A percentile compares a stretch with the other conserved stretches of the same genome.
Conservation (phyloP, 2,329 filamentous ascomycete genomes). For the Allantophomopsis lycopodina region DNA sequence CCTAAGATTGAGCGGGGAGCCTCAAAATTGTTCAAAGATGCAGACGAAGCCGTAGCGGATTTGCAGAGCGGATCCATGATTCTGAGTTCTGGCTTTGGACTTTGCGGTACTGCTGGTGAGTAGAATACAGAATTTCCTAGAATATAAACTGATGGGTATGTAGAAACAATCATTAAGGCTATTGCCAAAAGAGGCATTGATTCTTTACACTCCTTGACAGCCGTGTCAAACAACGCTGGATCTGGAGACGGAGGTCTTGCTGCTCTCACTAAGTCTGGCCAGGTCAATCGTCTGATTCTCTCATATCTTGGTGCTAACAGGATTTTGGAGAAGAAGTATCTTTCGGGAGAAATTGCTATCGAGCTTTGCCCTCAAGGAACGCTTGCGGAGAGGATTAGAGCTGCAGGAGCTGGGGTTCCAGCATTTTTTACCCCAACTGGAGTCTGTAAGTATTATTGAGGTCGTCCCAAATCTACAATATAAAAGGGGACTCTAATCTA, state of each 20-base stretch:
- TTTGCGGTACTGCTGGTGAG: slow-evolving; percentile 60
- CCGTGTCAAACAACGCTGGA: slow-evolving; percentile 72
- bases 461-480: no score
- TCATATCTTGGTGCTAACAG: slow-evolving; percentile 72
- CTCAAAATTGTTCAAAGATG: slow-evolving; percentile 37
- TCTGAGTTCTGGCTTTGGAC: slow-evolving; percentile 69
- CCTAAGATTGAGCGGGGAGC: slow-evolving; percentile 13
- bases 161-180: slow-evolving; percentile 59
- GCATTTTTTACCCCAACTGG: slow-evolving; percentile 73
- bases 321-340: slow-evolving; percentile 58
- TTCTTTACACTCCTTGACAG: slow-evolving; percentile 44
- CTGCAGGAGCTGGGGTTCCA: slow-evolving; percentile 63
- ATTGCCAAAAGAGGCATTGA: slow-evolving; percentile 46
- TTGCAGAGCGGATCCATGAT: slow-evolving; percentile 57
- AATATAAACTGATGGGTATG: neutral
- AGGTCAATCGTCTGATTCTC: slow-evolving; percentile 58
- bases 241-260: slow-evolving; percentile 56
- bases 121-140: neutral
- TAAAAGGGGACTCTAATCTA: no score
- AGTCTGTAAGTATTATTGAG: slow-evolving; percentile 33
- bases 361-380: slow-evolving; percentile 69
- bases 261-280: slow-evolving; percentile 52
- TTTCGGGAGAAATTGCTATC: slow-evolving; percentile 60
- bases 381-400: slow-evolving; percentile 57
- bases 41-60: slow-evolving; percentile 57